Base-by-base conservation (phyloP, 2,329 filamentous ascomycete species). In the Herpotrichia juniperi region DNA sequence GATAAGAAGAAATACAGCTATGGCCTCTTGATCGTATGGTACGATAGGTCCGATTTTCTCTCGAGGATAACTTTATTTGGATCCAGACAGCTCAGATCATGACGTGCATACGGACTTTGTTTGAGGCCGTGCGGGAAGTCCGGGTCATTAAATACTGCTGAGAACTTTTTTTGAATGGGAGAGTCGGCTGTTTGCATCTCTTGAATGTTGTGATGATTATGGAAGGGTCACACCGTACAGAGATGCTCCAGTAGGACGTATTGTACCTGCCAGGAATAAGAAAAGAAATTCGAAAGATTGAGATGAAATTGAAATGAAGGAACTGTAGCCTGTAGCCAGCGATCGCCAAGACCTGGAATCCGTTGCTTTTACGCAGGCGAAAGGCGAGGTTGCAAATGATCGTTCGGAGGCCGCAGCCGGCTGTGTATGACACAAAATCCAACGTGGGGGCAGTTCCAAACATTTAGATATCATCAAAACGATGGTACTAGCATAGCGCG, bases 51-150 rank as follows among this genome's bases (percentile, higher is more conserved):
- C 28, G 42, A 4, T 24, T 47, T n/a, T 4, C 16, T 47, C 39
- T 32, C 32, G 21, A 31, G 44, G 31, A 17, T 22, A 26, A 16
- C 12, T 26, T 39, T 39, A 47, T n/a, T 47, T 39, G 31, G 7
- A 47, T 14, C 44, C 21, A 26, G 32, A 17, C 14, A 21, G 26
- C 19, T 28, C 17, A 37, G 9, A 47, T 37, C 16, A 39, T 25
- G 30, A 21, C 22, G 44, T 35, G 32, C 44, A 32, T 47, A 17
- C 31, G 39, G 31, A 47, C 31, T 21, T 28, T 47, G 22, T 47
- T 37, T 47, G 32, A 31, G 11, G 19, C n/a, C 25, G 9, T 40
- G 37, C 25, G 14, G 19, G 25, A 8, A n/a, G 3, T 24, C n/a
- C 10, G 37, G 37, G 10, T 2, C 25, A 24, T 40, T 40, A 3